Base-by-base conservation (phyloP, 768 basidiomycete genomes). In the Pulveroboletus sp. region DNA sequence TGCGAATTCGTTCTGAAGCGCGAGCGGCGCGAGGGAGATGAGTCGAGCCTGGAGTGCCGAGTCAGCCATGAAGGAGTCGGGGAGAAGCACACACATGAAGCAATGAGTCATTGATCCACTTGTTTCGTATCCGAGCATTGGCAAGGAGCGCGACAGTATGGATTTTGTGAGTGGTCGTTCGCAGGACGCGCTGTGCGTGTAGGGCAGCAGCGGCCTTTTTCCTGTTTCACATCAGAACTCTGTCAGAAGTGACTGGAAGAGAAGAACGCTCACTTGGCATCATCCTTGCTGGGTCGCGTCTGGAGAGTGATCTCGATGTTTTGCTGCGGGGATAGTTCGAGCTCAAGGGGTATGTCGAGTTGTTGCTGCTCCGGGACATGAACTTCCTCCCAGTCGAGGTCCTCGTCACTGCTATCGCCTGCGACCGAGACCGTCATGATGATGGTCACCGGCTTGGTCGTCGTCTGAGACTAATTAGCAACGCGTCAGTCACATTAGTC, bases 151-250 rank as follows among this genome's bases (percentile, higher is more conserved):
- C 72, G 11, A 94, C 69, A 9, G 92, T 89, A 59, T 99, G 96
- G 13, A 92, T 73, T 69, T 95, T 94, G 72, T 98, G 95, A 46
- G 81, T 83, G 49, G 86, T 80, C 39, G 94, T 79, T 29, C 93
- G 78, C 9, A 83, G 64, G 35, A 84, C 71, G 12, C 93, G 81
- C 61, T 94, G 89, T 13, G 80, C 80, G 51, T 81, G 75, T 29
- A 79, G 67, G 53, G 81, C 57, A 26, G 65, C 64, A 10, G 68
- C 50, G 0, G 57, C 58, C 38, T 68, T 53, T 77, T 77, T 68
- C 67, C 71, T 77, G 74, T 44, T n/a, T 34, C 63, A 73, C 79
- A 59, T 30, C 41, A 43, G 31, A 69, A 73, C 45, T 26, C 54
- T 43, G 43, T 51, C 43, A 39, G 39, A 17, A 13, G 12, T 9